Conservation (phyloP, 1,139 yeast genomes). For the Candida sanyaensis region DNA sequence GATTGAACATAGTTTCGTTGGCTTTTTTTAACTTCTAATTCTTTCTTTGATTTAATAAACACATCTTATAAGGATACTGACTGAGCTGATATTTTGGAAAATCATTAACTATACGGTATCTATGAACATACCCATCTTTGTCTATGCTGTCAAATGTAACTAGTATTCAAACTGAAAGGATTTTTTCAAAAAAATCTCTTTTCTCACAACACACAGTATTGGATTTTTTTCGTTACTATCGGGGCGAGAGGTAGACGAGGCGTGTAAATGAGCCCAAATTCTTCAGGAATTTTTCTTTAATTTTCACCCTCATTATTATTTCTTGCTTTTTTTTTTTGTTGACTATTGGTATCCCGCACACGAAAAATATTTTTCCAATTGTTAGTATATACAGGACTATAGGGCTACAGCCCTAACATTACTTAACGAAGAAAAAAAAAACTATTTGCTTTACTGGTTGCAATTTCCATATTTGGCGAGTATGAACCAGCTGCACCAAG, state of each 20-base stretch:
- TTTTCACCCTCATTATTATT: not conserved
- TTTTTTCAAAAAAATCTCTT: conserved; percentile 7
- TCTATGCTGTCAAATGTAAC: conserved; percentile 7
- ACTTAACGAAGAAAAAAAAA: not conserved
- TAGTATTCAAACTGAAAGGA: conserved; percentile 1
- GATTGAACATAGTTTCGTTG: no score
- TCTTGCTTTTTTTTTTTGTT: not conserved
- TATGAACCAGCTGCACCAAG: not conserved
- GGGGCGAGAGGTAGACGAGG: not conserved
- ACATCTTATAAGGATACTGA: no score
- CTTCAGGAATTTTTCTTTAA: not conserved
- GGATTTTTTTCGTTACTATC: conserved; percentile 2
- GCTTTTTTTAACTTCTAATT: no score
- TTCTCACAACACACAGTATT: not conserved
- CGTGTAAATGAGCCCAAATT: conserved; percentile 1
- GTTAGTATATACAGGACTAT: conserved; percentile 1
- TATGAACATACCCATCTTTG: conserved; percentile 10
- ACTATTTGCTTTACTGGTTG: not conserved
- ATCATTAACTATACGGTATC: not conserved
- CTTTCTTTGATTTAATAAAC: no score
- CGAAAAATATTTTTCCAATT: not conserved
- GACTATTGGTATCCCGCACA: not conserved
- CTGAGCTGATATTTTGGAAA: not conserved
- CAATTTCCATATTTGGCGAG: not conserved
- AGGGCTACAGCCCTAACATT: conserved; percentile 5